Conservation (phyloP, 352 stramenopile genomes). For the Globisporangium takayamanum region DNA sequence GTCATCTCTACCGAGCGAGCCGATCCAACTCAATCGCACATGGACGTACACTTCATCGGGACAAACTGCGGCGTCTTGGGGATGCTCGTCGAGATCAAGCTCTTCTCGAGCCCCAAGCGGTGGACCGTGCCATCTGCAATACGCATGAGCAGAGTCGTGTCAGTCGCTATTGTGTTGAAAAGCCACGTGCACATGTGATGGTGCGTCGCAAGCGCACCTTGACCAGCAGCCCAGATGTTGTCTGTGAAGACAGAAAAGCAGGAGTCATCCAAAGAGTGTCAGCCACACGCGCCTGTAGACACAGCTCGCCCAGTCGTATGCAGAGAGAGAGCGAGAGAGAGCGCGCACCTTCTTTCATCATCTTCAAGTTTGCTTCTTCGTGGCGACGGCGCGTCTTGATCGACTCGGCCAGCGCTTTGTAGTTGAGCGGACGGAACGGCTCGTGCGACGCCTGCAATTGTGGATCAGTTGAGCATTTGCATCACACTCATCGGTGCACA, state of each 20-base stretch:
- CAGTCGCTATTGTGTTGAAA: neutral
- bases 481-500: neutral
- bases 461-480: neutral
- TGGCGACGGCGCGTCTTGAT: constrained; percentile 75
- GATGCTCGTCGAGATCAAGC: constrained; percentile 60
- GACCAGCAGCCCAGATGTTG: constrained; percentile 79
- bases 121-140: constrained; percentile 67
- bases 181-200: neutral
- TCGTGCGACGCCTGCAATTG: constrained; percentile 48
- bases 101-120: constrained; percentile 78
- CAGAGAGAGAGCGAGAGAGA: neutral
- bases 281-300: neutral
- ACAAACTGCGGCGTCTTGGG: constrained; percentile 44
- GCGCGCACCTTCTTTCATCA: constrained; percentile 65
- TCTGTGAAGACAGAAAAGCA: constrained; percentile 23
- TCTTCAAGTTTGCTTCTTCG: constrained; percentile 77
- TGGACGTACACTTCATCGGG: constrained; percentile 40
- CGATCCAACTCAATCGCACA: neutral
- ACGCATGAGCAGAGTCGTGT: neutral
- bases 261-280: neutral
- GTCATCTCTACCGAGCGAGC: too few species aligned
- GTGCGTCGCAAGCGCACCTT: constrained; percentile 15
- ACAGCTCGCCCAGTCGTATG: neutral
- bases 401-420: constrained; percentile 72
- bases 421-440: constrained; percentile 85